phyloP scores from a whole-genome alignment of 371 early-diverging fungal species.

The Mortierella sp. region DNA sequence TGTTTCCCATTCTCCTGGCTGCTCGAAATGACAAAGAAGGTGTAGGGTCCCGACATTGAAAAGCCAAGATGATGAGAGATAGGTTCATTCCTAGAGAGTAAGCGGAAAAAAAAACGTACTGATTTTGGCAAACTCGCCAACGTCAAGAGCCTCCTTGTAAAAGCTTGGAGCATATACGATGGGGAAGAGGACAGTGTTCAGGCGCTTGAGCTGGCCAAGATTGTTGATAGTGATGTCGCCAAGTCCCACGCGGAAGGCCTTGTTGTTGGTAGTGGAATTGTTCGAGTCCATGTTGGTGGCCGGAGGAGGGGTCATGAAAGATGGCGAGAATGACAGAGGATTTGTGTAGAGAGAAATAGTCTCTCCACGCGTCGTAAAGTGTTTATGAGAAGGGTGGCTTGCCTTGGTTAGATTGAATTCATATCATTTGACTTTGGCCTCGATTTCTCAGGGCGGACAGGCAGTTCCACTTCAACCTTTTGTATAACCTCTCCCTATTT shows the following conservation, averaged over 20 bases:
- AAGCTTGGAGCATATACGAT: constrained; percentile 85
- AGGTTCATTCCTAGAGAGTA: background rate
- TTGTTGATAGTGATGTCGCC: constrained; percentile 78
- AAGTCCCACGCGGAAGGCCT: constrained; percentile 58
- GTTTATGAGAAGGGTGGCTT: no score
- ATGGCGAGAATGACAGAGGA: constrained; percentile 10
- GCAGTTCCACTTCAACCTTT: no score
- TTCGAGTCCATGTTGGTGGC: constrained; percentile 41
- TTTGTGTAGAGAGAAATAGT: background rate
- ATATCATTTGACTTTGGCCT: no score
- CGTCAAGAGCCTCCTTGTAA: constrained; percentile 79
- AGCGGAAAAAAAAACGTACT: constrained; percentile 55
- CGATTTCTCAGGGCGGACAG: no score
- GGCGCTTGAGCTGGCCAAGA: constrained; percentile 74
- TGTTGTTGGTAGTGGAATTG: constrained; percentile 13
- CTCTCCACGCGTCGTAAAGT: no score
- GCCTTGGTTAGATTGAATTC: no score
- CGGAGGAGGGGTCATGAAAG: constrained; percentile 32
- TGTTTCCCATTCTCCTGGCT: no score
- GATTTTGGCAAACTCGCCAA: constrained; percentile 78
- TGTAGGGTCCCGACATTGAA: no score
- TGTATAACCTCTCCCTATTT: no score
- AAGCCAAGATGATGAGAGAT: background rate
- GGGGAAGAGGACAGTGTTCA: constrained; percentile 89
- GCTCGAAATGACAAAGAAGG: no score